Evolutionary conservation across 345 rosid genomes (phyloP).

Genomic region (Noccaea bulbosa): DNA sequence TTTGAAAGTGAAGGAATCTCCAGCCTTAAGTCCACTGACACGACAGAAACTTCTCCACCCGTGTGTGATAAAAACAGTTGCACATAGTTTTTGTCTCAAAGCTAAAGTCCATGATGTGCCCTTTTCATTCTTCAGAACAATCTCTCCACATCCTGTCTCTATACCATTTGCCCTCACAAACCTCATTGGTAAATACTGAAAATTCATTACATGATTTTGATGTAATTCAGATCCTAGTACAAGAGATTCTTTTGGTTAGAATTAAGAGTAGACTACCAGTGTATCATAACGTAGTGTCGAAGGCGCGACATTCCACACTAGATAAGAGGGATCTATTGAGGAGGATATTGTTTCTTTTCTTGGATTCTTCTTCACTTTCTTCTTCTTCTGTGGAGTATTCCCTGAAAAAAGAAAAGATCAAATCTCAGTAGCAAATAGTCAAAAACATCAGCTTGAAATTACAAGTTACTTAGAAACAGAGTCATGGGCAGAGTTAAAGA

Average conservation of each 20-base stretch:
- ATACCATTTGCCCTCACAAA: slow-evolving; percentile 12
- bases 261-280: slow-evolving; percentile 15
- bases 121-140: slow-evolving; percentile 27
- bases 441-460: neutral
- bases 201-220: neutral
- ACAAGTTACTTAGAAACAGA: neutral
- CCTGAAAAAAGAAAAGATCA: neutral
- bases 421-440: neutral
- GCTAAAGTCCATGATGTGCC: slow-evolving; percentile 3
- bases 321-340: slow-evolving; percentile 20
- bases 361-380: slow-evolving; percentile 18
- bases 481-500: neutral
- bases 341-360: neutral
- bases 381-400: neutral
- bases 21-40: slow-evolving; percentile 14
- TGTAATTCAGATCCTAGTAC: neutral
- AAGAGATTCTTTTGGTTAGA: neutral
- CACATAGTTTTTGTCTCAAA: neutral
- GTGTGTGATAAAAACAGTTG: neutral
- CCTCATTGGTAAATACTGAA: neutral
- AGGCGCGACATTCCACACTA: neutral
- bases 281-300: slow-evolving; percentile 13
- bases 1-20: slow-evolving; percentile 22
- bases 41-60: slow-evolving; percentile 34
- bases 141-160: slow-evolving; percentile 3